Conservation (phyloP, 2,329 filamentous ascomycete genomes). For the Apiospora sp. region DNA sequence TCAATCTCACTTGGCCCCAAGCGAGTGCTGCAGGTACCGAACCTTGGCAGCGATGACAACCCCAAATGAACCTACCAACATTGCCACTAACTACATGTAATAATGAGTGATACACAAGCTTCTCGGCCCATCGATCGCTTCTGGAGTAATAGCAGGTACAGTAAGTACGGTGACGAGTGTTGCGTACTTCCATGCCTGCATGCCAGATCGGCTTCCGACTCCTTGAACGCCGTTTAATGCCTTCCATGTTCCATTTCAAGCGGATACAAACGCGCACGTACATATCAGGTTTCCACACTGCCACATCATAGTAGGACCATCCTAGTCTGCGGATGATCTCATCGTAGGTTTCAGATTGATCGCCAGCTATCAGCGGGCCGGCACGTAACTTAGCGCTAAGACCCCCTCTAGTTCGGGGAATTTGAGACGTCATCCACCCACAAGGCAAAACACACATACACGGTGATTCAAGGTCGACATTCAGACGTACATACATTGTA, state of each 20-base stretch:
- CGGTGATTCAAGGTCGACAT: background rate
- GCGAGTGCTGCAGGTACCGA: too few relatives aligned
- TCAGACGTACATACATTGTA: background rate
- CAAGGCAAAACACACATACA: background rate
- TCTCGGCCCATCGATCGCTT: too few relatives aligned
- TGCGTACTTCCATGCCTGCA: too few relatives aligned
- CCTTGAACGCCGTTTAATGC: too few relatives aligned
- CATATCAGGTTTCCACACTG: background rate
- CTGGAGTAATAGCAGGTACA: too few relatives aligned
- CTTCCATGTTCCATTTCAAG: background rate
- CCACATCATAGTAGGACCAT: background rate
- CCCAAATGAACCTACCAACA: too few relatives aligned
- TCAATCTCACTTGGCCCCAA: too few relatives aligned
- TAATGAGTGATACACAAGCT: too few relatives aligned
- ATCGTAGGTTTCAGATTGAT: constrained; percentile 4
- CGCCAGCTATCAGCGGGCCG: constrained; percentile 1
- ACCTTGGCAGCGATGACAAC: too few relatives aligned
- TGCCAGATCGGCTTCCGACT: too few relatives aligned
- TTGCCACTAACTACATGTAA: too few relatives aligned
- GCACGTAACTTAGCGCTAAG: background rate
- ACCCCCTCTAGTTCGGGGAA: background rate
- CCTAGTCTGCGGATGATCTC: background rate
- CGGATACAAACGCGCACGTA: background rate
- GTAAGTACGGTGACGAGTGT: too few relatives aligned
- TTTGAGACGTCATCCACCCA: background rate